phyloP scores from a whole-genome alignment of 1,284 basidiomycete genomes.

The Papiliotrema nemorosa region DNA sequence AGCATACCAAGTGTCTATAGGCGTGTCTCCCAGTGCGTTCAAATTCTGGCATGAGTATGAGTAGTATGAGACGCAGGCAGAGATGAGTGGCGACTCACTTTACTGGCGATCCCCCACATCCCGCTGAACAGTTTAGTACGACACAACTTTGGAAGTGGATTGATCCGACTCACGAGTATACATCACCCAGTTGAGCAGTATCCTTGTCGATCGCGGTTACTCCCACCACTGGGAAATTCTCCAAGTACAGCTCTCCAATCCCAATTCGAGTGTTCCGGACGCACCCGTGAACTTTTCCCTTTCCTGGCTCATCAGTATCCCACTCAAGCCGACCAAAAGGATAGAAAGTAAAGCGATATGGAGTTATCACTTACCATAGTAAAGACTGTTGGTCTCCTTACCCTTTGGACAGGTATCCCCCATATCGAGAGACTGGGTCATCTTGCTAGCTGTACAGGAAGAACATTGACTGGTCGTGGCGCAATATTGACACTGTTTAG shows the following conservation, averaged over 20 bases:
- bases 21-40: not conserved
- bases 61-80: not conserved
- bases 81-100: not conserved
- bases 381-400: not conserved
- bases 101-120: conserved; percentile 2
- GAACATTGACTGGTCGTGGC: not conserved
- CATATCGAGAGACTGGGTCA: not conserved
- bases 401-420: not conserved
- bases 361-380: not conserved
- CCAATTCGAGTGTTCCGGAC: not conserved
- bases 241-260: not conserved
- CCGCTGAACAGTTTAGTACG: not conserved
- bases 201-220: not conserved
- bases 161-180: conserved; percentile 1
- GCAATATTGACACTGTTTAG: not conserved
- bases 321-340: not conserved
- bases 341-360: not conserved
- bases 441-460: not conserved
- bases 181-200: not conserved
- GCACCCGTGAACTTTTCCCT: not conserved
- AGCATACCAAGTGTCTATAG: conserved; percentile 3
- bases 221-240: conserved; percentile 1
- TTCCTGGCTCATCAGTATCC: not conserved
- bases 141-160: not conserved
- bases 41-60: not conserved